phyloP scores from a whole-genome alignment of 1,284 basidiomycete species.

The Naganishia sp. region DNA sequence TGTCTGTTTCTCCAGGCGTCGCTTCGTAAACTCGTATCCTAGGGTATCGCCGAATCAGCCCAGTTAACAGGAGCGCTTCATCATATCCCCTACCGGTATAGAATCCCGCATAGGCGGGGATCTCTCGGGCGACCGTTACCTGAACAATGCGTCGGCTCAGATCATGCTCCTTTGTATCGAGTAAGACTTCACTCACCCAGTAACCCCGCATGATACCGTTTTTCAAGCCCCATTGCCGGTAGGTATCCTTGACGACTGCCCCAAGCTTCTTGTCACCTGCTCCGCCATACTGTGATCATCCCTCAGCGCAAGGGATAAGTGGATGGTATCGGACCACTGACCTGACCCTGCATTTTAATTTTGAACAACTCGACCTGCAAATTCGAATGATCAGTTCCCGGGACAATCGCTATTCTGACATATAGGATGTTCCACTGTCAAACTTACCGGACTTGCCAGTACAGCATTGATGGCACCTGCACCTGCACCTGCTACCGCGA shows the following conservation, averaged over 20 bases:
- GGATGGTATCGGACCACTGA: conserved; percentile 59
- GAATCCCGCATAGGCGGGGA: conserved; percentile 90
- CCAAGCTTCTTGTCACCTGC: conserved; percentile 73
- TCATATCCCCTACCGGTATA: conserved; percentile 42
- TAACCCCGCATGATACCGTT: conserved; percentile 94
- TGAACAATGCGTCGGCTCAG: conserved; percentile 42
- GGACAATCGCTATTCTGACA: background rate
- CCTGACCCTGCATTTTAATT: conserved; percentile 94
- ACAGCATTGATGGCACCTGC: conserved; percentile 87
- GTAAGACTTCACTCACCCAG: conserved; percentile 64
- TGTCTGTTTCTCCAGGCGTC: conserved; percentile 62
- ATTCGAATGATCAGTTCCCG: background rate
- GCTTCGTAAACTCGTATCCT: conserved; percentile 86
- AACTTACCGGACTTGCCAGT: conserved; percentile 76
- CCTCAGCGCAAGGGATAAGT: background rate
- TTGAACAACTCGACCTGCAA: conserved; percentile 58
- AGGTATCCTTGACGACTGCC: conserved; percentile 75
- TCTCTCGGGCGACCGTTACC: conserved; percentile 90
- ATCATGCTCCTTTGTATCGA: background rate
- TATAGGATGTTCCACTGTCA: too few species aligned
- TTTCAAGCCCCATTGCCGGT: conserved; percentile 76
- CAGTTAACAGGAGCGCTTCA: background rate
- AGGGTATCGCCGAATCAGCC: conserved; percentile 54
- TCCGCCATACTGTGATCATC: conserved; percentile 49
- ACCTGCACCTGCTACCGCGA: conserved; percentile 80